These are phyloP conservation scores for Blastobotrys apis DNA, from an alignment of 1,139 yeast species.

Conservation along the genomic window DNA sequence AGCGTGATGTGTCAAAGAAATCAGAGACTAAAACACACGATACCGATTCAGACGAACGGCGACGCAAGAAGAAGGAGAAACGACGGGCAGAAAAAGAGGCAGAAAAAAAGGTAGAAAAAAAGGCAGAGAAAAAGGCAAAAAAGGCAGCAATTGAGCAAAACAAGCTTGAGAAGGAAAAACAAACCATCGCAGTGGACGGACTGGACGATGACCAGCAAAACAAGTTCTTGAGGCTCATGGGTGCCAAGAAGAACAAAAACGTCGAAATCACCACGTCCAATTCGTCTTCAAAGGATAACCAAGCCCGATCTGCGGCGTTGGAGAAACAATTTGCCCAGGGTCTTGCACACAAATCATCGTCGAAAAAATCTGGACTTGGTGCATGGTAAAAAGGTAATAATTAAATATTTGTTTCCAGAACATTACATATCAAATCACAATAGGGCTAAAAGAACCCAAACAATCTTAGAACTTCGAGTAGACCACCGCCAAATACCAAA, in stretches of 20 bases:
- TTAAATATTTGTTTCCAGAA: too few species aligned
- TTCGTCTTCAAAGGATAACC: conserved; percentile 3
- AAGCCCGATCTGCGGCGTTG: conserved; percentile 14
- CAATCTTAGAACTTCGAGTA: conserved; percentile 55
- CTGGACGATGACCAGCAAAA: conserved; percentile 24
- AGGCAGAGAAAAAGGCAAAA: conserved; percentile 5
- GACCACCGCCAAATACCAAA: conserved; percentile 77
- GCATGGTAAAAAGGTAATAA: not conserved
- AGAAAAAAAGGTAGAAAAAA: conserved; percentile 2
- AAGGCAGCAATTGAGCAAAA: conserved; percentile 11
- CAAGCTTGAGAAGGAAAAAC: conserved; percentile 9
- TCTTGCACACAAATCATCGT: conserved; percentile 19
- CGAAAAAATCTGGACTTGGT: conserved; percentile 25
- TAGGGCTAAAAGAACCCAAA: conserved; percentile 29
- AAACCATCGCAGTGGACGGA: conserved; percentile 22
- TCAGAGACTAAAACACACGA: not conserved
- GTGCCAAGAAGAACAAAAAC: conserved; percentile 22
- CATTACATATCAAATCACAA: too few species aligned
- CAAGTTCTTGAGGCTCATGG: conserved; percentile 29
- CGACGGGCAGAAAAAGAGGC: conserved; percentile 5
- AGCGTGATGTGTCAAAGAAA: not conserved
- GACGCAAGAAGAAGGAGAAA: conserved; percentile 10
- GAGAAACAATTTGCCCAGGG: conserved; percentile 27
- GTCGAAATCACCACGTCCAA: conserved; percentile 10
- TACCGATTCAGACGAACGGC: too few species aligned